Percentiles rank a stretch among this genome's conserved stretches.
Conservation (phyloP, 2,329 filamentous ascomycete genomes). For the Teratosphaeria destructans region DNA sequence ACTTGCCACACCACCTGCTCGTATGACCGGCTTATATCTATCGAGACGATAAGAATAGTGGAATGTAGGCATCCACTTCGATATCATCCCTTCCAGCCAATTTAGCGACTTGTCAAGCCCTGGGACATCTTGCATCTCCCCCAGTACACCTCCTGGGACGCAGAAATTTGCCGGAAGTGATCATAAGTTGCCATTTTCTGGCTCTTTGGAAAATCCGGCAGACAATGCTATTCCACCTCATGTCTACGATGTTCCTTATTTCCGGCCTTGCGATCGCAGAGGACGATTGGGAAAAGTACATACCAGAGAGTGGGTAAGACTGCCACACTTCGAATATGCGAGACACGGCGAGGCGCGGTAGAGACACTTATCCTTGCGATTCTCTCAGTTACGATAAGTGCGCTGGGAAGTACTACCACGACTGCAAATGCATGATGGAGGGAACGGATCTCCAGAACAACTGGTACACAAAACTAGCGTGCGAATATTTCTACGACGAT, state of each 20-base stretch:
- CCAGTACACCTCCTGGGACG: not conserved
- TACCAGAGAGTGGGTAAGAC: not conserved
- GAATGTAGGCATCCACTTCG: not conserved
- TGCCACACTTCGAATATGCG: not conserved
- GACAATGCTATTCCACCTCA: not conserved
- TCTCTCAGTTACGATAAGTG: not conserved
- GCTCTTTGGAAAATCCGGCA: not conserved
- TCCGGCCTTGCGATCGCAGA: not conserved
- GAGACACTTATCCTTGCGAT: not conserved
- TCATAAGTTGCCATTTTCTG: not conserved
- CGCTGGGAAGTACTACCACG: not conserved
- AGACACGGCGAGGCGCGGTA: not conserved
- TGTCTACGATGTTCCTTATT: not conserved
- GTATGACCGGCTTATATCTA: not conserved
- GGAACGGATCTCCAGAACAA: too few species aligned
- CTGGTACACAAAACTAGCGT: too few species aligned
- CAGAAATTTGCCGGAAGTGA: not conserved
- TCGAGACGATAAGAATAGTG: not conserved
- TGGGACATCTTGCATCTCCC: not conserved
- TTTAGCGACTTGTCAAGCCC: not conserved
- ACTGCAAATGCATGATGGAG: not conserved
- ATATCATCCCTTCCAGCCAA: not conserved
- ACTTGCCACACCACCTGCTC: not conserved
- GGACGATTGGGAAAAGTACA: not conserved
- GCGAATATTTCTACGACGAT: too few species aligned